Base-by-base conservation (phyloP, 768 basidiomycete species). In the Rhizopogon salebrosus region DNA sequence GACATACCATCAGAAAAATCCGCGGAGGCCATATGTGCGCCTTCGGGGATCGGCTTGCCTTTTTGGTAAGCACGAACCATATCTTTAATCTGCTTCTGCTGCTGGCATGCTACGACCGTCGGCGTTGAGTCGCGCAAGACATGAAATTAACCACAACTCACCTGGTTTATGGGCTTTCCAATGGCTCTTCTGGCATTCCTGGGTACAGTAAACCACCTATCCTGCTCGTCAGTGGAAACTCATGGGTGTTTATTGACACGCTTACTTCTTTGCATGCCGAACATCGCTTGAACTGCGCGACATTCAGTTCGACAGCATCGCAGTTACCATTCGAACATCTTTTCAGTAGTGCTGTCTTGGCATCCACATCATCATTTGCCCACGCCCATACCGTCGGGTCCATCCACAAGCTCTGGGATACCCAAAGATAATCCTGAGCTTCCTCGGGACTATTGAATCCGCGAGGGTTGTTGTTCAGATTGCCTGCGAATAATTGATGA, bases 351-450 rank as follows among this genome's bases (percentile, higher is more conserved):
- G 48, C 54, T 18, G 55, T 54, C 56, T 67, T 71, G 16, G 65
- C 72, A 36, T 70, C 67, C 7, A 57, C 50, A 51, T 71, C 62
- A n/a, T 58, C 60, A 56, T 72, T 64, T 10, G 67, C 74, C 76
- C 75, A 78, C 7, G 68, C 61, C 76, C 76, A 77, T 11, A 73
- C 72, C 41, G 66, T 66, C 2, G 60, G 57, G n/a, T 65, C 61
- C 70, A 72, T 74, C 75, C 74, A 78, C 7, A 77, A 60, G 49
- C 73, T 70, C 54, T 76, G 76, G 1, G 73, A 64, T 8, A 74
- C 56, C 70, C 71, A 79, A 9, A 76, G 60, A 61, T 77, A 75
- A 58, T 78, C 78, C 35, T 74, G 75, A 18, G 75, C 76, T 22
- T 73, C 73, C 55, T 76, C 76, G 0, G 70, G 62, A 1, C 74